phyloP scores from a whole-genome alignment of 1,139 yeast genomes.

The Yamadazyma membranifaciens region DNA sequence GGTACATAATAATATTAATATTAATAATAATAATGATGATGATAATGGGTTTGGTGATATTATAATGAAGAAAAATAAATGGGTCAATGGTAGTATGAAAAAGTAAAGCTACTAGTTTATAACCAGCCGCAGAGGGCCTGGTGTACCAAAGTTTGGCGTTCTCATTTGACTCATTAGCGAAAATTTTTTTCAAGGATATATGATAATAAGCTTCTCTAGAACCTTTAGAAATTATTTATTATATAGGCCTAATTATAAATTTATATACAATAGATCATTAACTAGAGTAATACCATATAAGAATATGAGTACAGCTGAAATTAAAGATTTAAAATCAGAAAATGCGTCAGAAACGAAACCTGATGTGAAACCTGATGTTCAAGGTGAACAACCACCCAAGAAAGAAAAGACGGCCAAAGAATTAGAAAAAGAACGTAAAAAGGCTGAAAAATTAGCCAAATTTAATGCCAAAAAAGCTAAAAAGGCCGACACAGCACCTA shows the following conservation, averaged over 20 bases:
- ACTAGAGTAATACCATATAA: not conserved
- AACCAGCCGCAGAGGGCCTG: not conserved
- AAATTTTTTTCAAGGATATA: conserved; percentile 10
- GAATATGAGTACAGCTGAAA: not conserved
- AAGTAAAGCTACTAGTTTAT: conserved; percentile 3
- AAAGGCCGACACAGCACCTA: conserved; percentile 48
- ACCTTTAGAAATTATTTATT: conserved; percentile 5
- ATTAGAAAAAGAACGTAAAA: conserved; percentile 89
- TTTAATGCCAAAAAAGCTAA: conserved; percentile 92
- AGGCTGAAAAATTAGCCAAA: conserved; percentile 95
- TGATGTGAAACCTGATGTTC: too few species aligned
- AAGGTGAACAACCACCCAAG: conserved; percentile 7
- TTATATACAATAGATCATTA: not conserved
- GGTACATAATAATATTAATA: not conserved
- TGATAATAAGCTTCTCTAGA: conserved; percentile 13
- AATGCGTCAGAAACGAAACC: not conserved
- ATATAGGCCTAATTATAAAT: conserved; percentile 3
- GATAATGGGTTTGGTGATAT: conserved; percentile 7
- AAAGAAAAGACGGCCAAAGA: conserved; percentile 66
- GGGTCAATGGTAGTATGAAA: conserved; percentile 9
- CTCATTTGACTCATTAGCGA: conserved; percentile 1
- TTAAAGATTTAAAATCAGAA: not conserved
- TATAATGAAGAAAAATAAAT: conserved; percentile 6
- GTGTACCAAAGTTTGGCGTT: not conserved
- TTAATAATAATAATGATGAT: not conserved